Percentiles rank a stretch among this genome's conserved stretches.
Evolutionary conservation across 441 rosid species (phyloP).

Genomic region (Eutrema salsugineum): DNA sequence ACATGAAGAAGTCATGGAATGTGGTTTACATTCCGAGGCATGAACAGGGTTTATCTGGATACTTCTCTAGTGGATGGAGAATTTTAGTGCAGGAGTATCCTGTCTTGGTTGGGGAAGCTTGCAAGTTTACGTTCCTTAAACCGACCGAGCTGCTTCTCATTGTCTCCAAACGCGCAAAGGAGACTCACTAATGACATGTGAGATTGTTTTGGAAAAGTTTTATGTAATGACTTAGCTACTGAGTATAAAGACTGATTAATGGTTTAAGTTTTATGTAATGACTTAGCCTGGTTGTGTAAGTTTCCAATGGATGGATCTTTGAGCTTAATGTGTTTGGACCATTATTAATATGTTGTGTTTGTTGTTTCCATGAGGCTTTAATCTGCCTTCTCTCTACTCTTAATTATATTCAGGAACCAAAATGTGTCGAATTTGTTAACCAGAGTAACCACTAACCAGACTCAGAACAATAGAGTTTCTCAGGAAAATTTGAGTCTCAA

Average conservation of each 20-base stretch:
- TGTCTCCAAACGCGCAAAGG: neutral
- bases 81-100: neutral
- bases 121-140: neutral
- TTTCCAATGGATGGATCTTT: too few relatives aligned
- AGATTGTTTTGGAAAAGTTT: neutral
- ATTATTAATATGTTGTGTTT: too few relatives aligned
- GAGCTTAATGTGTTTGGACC: too few relatives aligned
- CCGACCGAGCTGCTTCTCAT: neutral
- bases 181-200: neutral
- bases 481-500: neutral
- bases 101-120: neutral
- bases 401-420: neutral
- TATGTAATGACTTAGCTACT: too few relatives aligned
- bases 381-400: too few relatives aligned
- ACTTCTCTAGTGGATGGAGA: neutral
- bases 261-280: neutral
- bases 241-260: neutral
- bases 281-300: neutral
- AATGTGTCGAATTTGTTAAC: neutral
- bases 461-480: neutral
- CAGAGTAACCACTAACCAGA: neutral
- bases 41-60: fast-evolving
- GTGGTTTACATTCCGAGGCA: neutral
- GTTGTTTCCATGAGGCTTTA: too few relatives aligned
- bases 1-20: neutral